These are phyloP conservation scores for Exophiala calicioides DNA, from an alignment of 2,329 filamentous ascomycete species.

Conservation along the genomic window DNA sequence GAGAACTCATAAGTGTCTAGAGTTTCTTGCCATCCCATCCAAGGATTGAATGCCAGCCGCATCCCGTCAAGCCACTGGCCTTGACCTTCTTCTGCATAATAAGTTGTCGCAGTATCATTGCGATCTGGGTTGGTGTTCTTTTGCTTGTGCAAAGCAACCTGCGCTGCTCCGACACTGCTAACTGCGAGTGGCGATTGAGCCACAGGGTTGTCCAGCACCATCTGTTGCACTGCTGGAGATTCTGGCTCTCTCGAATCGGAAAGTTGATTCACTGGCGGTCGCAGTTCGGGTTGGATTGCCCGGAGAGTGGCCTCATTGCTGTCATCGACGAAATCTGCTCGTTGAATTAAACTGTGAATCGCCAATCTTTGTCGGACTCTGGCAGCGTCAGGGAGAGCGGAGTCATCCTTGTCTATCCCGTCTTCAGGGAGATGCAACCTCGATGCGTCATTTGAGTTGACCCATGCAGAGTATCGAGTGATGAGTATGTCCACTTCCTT, in stretches of 20 bases:
- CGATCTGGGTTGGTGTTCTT: constrained; percentile 1
- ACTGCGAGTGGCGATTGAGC: too few relatives aligned
- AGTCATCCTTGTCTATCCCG: constrained; percentile 8
- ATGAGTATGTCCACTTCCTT: constrained; percentile 21
- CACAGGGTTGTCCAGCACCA: background rate
- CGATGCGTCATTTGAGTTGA: background rate
- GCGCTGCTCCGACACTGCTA: too few relatives aligned
- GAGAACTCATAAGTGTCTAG: constrained; percentile 19
- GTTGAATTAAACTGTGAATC: constrained; percentile 21
- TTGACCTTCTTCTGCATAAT: constrained; percentile 7
- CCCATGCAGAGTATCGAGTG: constrained; percentile 3
- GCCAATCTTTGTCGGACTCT: constrained; percentile 16
- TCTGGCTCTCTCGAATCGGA: background rate
- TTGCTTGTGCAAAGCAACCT: constrained; percentile 6
- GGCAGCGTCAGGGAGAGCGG: constrained; percentile 12
- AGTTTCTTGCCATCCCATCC: constrained; percentile 22
- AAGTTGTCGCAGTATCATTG: constrained; percentile 9
- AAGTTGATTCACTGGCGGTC: background rate
- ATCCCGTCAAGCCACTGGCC: constrained; percentile 18
- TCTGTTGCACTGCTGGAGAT: background rate
- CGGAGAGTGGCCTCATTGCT: constrained; percentile 17
- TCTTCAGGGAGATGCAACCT: constrained; percentile 13
- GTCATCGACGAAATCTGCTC: constrained; percentile 22
- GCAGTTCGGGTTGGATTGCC: constrained; percentile 2
- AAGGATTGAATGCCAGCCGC: constrained; percentile 20